Evolutionary conservation across 306 rosid species (phyloP).

Genomic region (Parietaria judaica): DNA sequence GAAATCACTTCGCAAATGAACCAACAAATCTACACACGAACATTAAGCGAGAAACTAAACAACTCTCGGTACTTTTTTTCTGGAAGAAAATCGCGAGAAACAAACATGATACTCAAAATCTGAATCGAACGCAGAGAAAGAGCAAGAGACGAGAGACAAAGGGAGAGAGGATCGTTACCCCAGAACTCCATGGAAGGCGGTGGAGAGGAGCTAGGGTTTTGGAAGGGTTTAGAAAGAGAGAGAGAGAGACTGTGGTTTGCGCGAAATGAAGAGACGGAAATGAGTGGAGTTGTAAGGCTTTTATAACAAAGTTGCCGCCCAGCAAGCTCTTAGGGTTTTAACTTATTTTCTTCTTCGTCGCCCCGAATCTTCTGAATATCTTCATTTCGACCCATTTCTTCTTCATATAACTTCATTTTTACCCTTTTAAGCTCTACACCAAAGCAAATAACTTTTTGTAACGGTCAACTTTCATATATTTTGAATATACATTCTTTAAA

Average conservation of each 20-base stretch:
- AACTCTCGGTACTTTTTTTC: too few relatives aligned
- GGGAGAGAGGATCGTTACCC: conserved; percentile 37
- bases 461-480: too few relatives aligned
- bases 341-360: neutral
- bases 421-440: too few relatives aligned
- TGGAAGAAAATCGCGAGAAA: too few relatives aligned
- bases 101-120: too few relatives aligned
- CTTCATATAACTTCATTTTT: too few relatives aligned
- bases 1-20: too few relatives aligned
- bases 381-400: neutral
- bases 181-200: conserved; percentile 64
- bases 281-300: conserved; percentile 6
- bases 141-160: neutral
- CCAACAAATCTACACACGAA: too few relatives aligned
- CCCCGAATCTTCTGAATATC: neutral
- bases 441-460: too few relatives aligned
- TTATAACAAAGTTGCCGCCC: conserved; percentile 25
- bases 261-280: neutral
- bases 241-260: neutral
- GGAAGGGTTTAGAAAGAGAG: conserved; percentile 18
- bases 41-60: too few relatives aligned
- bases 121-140: too few relatives aligned
- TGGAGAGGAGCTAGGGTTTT: conserved; percentile 19
- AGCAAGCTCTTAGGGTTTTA: conserved; percentile 34
- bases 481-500: too few relatives aligned